Evolutionary conservation across 257 asterid species (phyloP).

Genomic region (Scutellaria barbata): DNA sequence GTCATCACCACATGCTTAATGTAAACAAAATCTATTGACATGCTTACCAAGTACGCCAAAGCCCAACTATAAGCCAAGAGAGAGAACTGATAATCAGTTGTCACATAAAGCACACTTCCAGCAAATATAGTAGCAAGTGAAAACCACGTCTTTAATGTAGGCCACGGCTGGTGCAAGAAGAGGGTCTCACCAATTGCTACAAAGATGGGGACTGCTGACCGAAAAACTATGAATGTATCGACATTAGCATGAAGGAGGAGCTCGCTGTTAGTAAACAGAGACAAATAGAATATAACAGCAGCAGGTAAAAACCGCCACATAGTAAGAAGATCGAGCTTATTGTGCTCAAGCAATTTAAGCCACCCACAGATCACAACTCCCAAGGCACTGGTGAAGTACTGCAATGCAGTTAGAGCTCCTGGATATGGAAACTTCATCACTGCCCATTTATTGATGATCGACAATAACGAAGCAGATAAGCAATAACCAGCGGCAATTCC

Average conservation of each 20-base stretch:
- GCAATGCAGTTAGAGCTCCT: conserved; percentile 88
- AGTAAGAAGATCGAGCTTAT: conserved; percentile 73
- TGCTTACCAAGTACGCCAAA: conserved; percentile 82
- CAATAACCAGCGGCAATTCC: conserved; percentile 96
- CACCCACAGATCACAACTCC: conserved; percentile 81
- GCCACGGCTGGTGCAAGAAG: conserved; percentile 95
- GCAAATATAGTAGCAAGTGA: conserved; percentile 84
- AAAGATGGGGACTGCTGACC: conserved; percentile 92
- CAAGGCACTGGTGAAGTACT: conserved; percentile 84
- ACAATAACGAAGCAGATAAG: conserved; percentile 80
- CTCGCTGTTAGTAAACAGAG: conserved; percentile 90
- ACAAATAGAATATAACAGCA: conserved; percentile 77
- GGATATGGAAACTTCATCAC: conserved; percentile 97
- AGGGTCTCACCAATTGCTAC: conserved; percentile 93
- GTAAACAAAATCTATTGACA: conserved; percentile 94
- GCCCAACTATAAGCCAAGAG: conserved; percentile 92
- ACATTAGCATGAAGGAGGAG: conserved; percentile 96
- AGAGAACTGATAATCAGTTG: conserved; percentile 87
- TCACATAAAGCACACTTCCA: conserved; percentile 85
- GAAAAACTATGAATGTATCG: conserved; percentile 88
- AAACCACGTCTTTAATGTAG: conserved; percentile 71
- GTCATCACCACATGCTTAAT: conserved; percentile 98
- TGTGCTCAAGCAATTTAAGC: conserved; percentile 74
- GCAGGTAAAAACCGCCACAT: conserved; percentile 98
- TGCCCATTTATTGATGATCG: conserved; percentile 97